Evolutionary conservation across 148 eudicot species (phyloP).

Genomic region (Silene latifolia): DNA sequence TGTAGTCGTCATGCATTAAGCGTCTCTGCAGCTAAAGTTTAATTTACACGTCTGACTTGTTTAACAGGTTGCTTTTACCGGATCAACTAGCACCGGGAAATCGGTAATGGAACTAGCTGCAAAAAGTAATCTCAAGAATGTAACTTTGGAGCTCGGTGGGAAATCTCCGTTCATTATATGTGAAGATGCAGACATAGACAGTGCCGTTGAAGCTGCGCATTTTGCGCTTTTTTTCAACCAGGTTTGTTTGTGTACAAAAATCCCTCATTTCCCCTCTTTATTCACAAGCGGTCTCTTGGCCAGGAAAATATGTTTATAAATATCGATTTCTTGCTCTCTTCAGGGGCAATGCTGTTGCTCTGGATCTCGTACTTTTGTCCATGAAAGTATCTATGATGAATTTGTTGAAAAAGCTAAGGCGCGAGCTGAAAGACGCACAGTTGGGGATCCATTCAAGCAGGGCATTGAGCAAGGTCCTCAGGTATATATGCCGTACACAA

Average conservation of each 20-base stretch:
- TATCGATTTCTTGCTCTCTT: constrained; percentile 13
- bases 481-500: constrained; percentile 36
- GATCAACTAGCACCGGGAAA: constrained; percentile 55
- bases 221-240: constrained; percentile 65
- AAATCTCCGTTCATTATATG: constrained; percentile 66
- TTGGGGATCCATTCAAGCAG: constrained; percentile 82
- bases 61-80: constrained; percentile 58
- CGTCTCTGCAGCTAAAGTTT: too few relatives aligned
- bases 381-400: constrained; percentile 72
- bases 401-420: constrained; percentile 76
- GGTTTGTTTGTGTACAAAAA: constrained; percentile 24
- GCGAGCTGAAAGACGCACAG: constrained; percentile 54
- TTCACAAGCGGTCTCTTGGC: neutral
- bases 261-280: neutral
- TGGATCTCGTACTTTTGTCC: constrained; percentile 88
- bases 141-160: constrained; percentile 66
- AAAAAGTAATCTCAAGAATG: constrained; percentile 55
- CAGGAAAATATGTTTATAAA: neutral
- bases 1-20: too few relatives aligned
- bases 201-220: constrained; percentile 61
- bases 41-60: neutral
- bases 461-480: constrained; percentile 95
- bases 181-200: constrained; percentile 62
- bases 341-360: constrained; percentile 97
- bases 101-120: constrained; percentile 46